Percentiles rank a stretch among this genome's conserved stretches.
phyloP scores from a whole-genome alignment of 192 early-diverging fungal genomes.

The Coemansia sp. region DNA sequence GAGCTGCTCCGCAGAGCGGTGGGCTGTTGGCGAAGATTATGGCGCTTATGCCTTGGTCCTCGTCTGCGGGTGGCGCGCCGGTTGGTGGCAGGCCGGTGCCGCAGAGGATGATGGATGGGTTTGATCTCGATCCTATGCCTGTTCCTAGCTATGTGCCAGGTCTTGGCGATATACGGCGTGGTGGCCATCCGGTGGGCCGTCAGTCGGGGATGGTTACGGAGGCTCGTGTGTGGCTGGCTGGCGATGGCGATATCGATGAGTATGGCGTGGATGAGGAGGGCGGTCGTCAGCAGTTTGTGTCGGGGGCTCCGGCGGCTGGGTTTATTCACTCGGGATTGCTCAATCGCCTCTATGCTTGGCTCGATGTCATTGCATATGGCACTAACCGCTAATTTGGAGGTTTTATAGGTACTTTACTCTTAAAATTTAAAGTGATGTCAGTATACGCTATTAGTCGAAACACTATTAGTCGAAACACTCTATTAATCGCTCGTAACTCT shows the following conservation, averaged over 20 bases:
- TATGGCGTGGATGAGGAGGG: background rate
- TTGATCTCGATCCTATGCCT: conserved; percentile 31
- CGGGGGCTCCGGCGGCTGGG: conserved; percentile 34
- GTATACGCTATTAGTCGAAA: too few species aligned
- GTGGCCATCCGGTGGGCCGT: background rate
- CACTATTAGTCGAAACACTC: too few species aligned
- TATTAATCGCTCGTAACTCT: too few species aligned
- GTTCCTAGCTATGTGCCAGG: conserved; percentile 27
- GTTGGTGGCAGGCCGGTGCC: background rate
- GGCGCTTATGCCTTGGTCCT: background rate
- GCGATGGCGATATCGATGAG: background rate
- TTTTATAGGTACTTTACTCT: background rate
- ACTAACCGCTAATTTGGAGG: background rate
- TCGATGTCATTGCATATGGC: conserved; percentile 50
- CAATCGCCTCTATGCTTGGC: conserved; percentile 61
- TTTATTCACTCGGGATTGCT: conserved; percentile 65
- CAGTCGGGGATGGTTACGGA: conserved; percentile 1
- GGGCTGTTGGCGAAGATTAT: background rate
- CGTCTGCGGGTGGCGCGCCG: background rate
- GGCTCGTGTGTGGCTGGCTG: conserved; percentile 9
- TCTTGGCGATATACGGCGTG: background rate
- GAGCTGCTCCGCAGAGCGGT: background rate
- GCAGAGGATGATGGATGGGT: conserved; percentile 13
- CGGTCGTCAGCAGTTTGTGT: conserved; percentile 8
- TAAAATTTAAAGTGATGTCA: background rate